Evolutionary conservation across 306 rosid genomes (phyloP).

Genomic region (Fragaria vesca): DNA sequence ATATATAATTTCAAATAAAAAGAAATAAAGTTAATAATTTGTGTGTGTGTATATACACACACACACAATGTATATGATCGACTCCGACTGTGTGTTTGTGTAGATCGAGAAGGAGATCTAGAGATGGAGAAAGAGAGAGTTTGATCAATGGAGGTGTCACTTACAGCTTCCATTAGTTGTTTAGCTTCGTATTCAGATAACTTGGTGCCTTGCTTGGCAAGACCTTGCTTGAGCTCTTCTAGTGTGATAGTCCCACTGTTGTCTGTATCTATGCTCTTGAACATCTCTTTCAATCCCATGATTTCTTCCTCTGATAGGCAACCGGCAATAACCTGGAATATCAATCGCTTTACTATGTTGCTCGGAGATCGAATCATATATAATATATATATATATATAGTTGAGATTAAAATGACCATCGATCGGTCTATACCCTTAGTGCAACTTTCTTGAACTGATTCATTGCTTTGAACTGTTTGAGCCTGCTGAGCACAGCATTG

Average conservation of each 20-base stretch:
- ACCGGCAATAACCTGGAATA: conserved; percentile 84
- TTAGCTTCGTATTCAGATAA: conserved; percentile 77
- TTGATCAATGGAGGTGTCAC: background rate
- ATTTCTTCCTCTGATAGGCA: conserved; percentile 97
- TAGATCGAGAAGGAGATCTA: too few relatives aligned
- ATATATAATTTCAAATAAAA: background rate
- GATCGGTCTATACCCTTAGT: conserved; percentile 50
- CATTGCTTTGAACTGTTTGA: conserved; percentile 98
- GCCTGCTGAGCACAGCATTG: conserved; percentile 87
- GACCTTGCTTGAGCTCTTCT: conserved; percentile 96
- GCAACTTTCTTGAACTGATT: conserved; percentile 96
- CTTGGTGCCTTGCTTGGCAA: conserved; percentile 90
- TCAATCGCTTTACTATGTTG: background rate
- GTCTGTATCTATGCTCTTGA: conserved; percentile 81
- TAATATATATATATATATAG: background rate
- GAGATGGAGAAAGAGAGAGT: background rate
- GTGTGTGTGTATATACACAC: accelerated
- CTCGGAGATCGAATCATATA: background rate
- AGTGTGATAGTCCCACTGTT: conserved; percentile 95
- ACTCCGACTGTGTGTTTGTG: too few relatives aligned
- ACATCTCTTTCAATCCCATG: conserved; percentile 95
- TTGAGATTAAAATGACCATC: background rate
- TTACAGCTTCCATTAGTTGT: conserved; percentile 96
- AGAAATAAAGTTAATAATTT: background rate
- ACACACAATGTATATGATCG: background rate